These are phyloP conservation scores for Citrus australasica DNA, from an alignment of 345 rosid genomes.

Conservation along the genomic window DNA sequence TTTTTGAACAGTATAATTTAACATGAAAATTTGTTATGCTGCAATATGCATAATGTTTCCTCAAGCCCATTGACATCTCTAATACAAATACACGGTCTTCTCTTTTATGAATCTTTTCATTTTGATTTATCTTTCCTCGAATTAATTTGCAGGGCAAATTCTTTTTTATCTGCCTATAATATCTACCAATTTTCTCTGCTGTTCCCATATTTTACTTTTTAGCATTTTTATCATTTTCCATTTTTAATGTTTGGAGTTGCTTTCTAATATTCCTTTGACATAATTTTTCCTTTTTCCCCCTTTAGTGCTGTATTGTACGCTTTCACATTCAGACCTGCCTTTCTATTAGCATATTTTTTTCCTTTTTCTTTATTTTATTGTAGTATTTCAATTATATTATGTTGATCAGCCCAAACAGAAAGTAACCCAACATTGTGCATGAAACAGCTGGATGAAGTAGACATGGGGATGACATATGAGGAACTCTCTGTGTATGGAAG, in stretches of 20 bases:
- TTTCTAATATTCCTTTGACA: not conserved
- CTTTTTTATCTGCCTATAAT: no score
- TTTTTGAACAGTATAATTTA: not conserved
- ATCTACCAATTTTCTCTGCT: not conserved
- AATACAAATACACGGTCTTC: not conserved
- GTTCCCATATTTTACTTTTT: not conserved
- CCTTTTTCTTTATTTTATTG: not conserved
- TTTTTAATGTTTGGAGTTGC: not conserved
- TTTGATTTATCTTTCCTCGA: no score
- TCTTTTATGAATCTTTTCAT: not conserved
- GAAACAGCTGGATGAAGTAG: constrained; percentile 81
- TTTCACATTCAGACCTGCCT: not conserved
- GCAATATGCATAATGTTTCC: not conserved
- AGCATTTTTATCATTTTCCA: not conserved
- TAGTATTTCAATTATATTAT: not conserved
- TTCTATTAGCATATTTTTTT: not conserved
- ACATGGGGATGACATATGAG: constrained; percentile 93
- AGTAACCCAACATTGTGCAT: constrained; percentile 11
- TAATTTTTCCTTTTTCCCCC: not conserved
- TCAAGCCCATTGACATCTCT: not conserved
- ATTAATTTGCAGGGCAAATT: no score
- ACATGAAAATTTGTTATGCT: not conserved
- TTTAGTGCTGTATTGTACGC: not conserved
- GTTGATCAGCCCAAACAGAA: not conserved
- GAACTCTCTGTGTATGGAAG: constrained; percentile 90